Evolutionary conservation across 2,329 filamentous ascomycete species (phyloP).

Genomic region (Biscogniauxia sp.): DNA sequence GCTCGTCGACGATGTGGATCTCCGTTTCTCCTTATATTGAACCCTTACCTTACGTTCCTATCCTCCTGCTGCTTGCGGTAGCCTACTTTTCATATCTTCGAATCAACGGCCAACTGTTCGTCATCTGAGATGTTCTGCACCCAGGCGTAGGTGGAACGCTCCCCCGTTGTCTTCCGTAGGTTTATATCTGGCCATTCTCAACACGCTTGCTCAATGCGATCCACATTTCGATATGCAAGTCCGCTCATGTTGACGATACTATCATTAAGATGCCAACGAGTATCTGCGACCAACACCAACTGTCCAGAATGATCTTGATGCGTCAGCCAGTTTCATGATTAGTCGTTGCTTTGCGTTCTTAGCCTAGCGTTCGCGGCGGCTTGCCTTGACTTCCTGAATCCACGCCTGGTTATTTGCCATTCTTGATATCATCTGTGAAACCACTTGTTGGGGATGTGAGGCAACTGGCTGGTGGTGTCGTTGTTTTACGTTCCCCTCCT

Average conservation of each 20-base stretch:
- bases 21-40: neutral
- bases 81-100: neutral
- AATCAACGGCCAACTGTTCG: neutral
- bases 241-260: neutral
- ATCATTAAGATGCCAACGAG: neutral
- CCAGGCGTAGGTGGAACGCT: neutral
- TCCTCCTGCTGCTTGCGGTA: neutral
- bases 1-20: neutral
- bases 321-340: neutral
- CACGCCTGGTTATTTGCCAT: neutral
- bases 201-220: neutral
- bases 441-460: neutral
- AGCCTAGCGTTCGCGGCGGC: neutral
- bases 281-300: neutral
- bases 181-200: neutral
- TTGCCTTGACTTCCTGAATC: neutral
- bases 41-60: neutral
- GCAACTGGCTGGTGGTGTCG: neutral
- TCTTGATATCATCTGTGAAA: neutral
- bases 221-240: neutral
- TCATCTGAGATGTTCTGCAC: neutral
- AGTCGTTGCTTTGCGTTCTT: neutral
- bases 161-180: neutral
- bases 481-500: neutral
- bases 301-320: neutral